Percentiles rank a stretch among this genome's conserved stretches.
phyloP scores from a whole-genome alignment of 202 grass and related monocot genomes.

The Bolboschoenoplectus hybrid region DNA sequence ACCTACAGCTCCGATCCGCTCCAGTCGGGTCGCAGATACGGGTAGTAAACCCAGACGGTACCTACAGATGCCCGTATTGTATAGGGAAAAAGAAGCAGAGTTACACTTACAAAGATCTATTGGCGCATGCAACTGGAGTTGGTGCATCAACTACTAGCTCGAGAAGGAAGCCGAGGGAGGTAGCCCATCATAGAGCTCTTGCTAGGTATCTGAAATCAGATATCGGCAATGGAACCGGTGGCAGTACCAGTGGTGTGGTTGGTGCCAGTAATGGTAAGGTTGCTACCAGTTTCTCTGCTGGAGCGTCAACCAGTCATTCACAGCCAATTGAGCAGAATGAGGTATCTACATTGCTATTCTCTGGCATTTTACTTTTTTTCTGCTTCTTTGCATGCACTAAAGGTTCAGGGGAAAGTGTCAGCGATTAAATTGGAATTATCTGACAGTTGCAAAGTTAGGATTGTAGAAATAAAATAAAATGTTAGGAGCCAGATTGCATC shows the following conservation, averaged over 20 bases:
- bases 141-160: slow-evolving; percentile 72
- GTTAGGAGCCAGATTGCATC: not conserved
- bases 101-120: slow-evolving; percentile 88
- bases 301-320: slow-evolving; percentile 26
- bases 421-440: slow-evolving; percentile 8
- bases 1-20: slow-evolving; percentile 32
- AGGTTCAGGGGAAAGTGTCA: not conserved
- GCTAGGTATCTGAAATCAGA: slow-evolving; percentile 46
- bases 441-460: not conserved
- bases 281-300: slow-evolving; percentile 5
- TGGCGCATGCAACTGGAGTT: slow-evolving; percentile 83
- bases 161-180: slow-evolving; percentile 61
- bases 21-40: slow-evolving; percentile 14
- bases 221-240: slow-evolving; percentile 27
- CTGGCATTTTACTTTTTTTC: not conserved
- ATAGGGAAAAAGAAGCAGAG: slow-evolving; percentile 91
- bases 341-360: slow-evolving; percentile 21
- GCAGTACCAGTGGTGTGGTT: slow-evolving; percentile 23
- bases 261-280: slow-evolving; percentile 24
- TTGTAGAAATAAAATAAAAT: slow-evolving; percentile 4
- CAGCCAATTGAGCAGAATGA: slow-evolving; percentile 6
- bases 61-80: slow-evolving; percentile 91
- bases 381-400: not conserved
- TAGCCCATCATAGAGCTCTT: slow-evolving; percentile 78
- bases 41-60: slow-evolving; percentile 73